Percentiles rank a stretch among this genome's conserved stretches.
Evolutionary conservation across 31 red algal species (phyloP).

Genomic region (Endocladia muricata): DNA sequence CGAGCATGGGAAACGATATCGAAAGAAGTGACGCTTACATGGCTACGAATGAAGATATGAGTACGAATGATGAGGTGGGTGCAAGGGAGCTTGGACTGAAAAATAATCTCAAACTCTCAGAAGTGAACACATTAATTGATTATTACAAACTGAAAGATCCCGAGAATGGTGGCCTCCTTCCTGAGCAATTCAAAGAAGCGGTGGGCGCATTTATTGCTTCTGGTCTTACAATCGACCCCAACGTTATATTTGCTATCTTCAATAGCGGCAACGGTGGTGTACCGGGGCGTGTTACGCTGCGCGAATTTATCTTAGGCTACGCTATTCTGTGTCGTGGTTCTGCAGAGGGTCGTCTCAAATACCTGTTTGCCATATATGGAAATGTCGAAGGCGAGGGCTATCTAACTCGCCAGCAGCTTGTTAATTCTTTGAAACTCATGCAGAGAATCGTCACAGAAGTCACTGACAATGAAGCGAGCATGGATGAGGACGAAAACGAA

Average conservation of each 20-base stretch:
- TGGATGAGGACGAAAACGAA: constrained; percentile 39
- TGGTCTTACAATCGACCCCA: constrained; percentile 56
- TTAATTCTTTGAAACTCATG: constrained; percentile 55
- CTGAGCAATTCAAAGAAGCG: constrained; percentile 52
- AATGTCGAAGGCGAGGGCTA: constrained; percentile 15
- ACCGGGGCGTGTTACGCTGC: constrained; percentile 44
- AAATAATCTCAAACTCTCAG: constrained; percentile 51
- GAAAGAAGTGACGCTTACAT: too few relatives aligned
- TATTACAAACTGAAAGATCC: constrained; percentile 63
- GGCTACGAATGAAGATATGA: too few relatives aligned
- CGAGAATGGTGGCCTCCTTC: constrained; percentile 49
- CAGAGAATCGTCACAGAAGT: constrained; percentile 53
- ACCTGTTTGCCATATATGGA: constrained; percentile 64
- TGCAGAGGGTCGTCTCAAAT: constrained; percentile 52
- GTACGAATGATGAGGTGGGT: constrained; percentile 41
- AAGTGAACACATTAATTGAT: constrained; percentile 55
- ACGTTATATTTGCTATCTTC: constrained; percentile 63
- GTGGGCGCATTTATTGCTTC: constrained; percentile 51
- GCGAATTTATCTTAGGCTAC: constrained; percentile 69
- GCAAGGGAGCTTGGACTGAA: constrained; percentile 42
- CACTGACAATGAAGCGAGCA: constrained; percentile 11
- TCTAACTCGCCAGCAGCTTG: constrained; percentile 47
- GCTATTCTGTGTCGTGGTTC: constrained; percentile 64
- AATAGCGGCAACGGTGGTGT: constrained; percentile 36
- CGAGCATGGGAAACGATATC: too few relatives aligned